A percentile compares a stretch with the other conserved stretches of the same genome.
Conservation (phyloP, 495 filamentous ascomycete species). For the Delitschia confertaspora region DNA sequence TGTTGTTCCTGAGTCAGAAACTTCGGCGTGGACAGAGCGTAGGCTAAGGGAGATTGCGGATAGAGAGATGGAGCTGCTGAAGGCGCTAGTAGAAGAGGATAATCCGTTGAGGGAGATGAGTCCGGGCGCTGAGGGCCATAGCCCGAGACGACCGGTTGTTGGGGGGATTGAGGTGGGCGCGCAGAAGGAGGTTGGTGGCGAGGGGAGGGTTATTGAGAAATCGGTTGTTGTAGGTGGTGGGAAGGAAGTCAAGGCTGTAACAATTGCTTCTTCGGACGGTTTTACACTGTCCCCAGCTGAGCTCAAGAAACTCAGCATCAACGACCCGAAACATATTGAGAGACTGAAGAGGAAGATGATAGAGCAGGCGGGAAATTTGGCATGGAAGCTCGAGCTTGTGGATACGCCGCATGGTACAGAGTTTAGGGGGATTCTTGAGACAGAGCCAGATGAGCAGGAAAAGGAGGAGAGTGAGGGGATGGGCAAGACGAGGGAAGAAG, state of each 20-base stretch:
- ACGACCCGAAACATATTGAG: constrained; percentile 53
- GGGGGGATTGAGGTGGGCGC: constrained; percentile 55
- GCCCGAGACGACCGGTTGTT: constrained; percentile 36
- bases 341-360: constrained; percentile 51
- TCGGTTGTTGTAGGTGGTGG: constrained; percentile 48
- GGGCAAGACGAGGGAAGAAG: constrained; percentile 14
- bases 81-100: constrained; percentile 31
- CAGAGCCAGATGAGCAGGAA: constrained; percentile 42
- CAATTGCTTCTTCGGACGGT: constrained; percentile 38
- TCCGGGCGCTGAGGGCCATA: constrained; percentile 14
- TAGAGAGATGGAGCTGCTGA: constrained; percentile 8
- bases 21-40: constrained; percentile 48
- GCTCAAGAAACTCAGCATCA: constrained; percentile 60
- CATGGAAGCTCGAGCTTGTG: constrained; percentile 53
- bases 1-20: constrained; percentile 53
- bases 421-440: constrained; percentile 46
- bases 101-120: constrained; percentile 10
- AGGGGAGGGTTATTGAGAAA: constrained; percentile 49
- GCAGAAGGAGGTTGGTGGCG: constrained; percentile 46
- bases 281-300: constrained; percentile 50
- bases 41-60: constrained; percentile 28
- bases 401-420: constrained; percentile 43
- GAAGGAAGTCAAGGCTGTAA: constrained; percentile 40
- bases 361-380: constrained; percentile 43
- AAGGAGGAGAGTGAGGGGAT: constrained; percentile 30